These are phyloP conservation scores for Pluteus cervinus DNA, from an alignment of 768 basidiomycete species.

Conservation along the genomic window DNA sequence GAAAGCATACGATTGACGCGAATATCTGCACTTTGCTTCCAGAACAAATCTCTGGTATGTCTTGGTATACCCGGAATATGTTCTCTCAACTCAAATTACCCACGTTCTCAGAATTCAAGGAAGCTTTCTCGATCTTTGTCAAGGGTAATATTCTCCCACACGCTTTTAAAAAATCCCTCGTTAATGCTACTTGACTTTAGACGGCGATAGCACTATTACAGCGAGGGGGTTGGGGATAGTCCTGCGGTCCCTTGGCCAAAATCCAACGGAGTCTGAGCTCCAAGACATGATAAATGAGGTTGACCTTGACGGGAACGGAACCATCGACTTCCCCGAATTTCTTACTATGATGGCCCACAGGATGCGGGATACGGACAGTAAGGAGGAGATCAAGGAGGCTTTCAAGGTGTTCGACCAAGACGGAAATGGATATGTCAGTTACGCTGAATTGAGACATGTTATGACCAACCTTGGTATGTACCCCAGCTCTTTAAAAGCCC, in stretches of 20 bases:
- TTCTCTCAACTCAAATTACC: neutral
- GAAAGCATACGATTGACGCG: neutral
- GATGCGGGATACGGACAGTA: neutral
- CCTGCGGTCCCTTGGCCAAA: neutral
- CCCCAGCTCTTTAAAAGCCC: neutral
- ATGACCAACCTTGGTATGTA: constrained; percentile 42
- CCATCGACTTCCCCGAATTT: neutral
- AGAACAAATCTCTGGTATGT: neutral
- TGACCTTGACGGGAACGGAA: neutral
- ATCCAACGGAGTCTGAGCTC: neutral
- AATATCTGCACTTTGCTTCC: neutral
- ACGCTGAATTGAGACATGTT: constrained; percentile 77
- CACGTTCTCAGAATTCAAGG: neutral
- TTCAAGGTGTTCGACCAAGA: constrained; percentile 54
- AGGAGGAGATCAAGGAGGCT: neutral
- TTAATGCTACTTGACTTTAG: too few relatives aligned
- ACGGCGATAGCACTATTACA: neutral
- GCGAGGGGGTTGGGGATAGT: neutral
- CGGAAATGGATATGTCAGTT: constrained; percentile 73
- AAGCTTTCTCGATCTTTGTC: neutral
- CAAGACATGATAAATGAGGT: neutral
- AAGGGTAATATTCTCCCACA: neutral
- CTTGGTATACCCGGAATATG: neutral
- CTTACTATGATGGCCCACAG: neutral
- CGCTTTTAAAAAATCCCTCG: too few relatives aligned